Percentiles rank a stretch among this genome's conserved stretches.
Evolutionary conservation across 306 rosid species (phyloP).

Genomic region (Hippophae tibetana): DNA sequence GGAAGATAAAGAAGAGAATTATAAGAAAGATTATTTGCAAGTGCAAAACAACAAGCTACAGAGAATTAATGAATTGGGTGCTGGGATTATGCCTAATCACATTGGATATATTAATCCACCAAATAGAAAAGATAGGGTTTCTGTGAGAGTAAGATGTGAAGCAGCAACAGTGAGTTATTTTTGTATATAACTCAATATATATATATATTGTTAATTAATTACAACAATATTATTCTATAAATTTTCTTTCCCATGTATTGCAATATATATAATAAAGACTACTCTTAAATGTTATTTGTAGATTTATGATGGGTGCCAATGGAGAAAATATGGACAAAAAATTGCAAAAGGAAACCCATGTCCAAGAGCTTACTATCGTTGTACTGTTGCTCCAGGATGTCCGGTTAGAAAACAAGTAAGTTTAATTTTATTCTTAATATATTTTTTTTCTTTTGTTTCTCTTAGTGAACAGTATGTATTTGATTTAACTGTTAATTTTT

Average conservation of each 20-base stretch:
- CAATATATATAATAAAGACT: neutral
- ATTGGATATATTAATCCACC: constrained; percentile 30
- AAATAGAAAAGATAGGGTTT: constrained; percentile 91
- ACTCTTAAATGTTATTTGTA: constrained; percentile 5
- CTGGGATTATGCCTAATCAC: constrained; percentile 21
- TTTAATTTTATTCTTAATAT: no score
- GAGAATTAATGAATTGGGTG: constrained; percentile 15
- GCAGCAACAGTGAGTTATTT: constrained; percentile 56
- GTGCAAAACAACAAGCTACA: constrained; percentile 39
- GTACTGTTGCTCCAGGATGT: constrained; percentile 80
- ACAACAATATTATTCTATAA: no score
- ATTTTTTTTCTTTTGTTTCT: no score
- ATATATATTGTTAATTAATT: no score
- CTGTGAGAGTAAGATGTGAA: constrained; percentile 93
- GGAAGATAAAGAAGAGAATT: constrained; percentile 5
- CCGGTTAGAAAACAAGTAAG: constrained; percentile 85
- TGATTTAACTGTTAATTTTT: no score
- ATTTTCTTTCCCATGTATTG: no score
- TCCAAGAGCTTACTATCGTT: constrained; percentile 92
- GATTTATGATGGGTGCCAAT: constrained; percentile 96
- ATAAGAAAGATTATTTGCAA: constrained; percentile 19
- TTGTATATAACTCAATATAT: neutral
- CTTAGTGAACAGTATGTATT: no score
- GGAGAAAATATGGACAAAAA: constrained; percentile 99
- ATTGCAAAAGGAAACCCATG: constrained; percentile 92